Percentiles rank a stretch among this genome's conserved stretches.
These are phyloP conservation scores for Gracilaria vermiculophylla DNA, from an alignment of 23 red algal species.

Conservation along the genomic window DNA sequence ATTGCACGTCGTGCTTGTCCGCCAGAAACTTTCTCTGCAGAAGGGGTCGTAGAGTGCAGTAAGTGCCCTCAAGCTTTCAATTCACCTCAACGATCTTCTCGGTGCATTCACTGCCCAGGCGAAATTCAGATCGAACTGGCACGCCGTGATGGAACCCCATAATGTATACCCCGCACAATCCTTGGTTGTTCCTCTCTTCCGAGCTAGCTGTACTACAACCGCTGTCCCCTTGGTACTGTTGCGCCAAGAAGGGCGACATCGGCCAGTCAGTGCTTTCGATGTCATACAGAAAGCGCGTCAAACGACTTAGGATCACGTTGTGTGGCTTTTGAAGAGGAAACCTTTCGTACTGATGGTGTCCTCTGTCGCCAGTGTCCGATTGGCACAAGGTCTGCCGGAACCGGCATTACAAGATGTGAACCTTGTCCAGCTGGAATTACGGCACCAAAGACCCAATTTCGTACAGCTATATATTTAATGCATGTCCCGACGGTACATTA, in stretches of 20 bases:
- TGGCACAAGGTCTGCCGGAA: neutral
- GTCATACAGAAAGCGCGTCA: neutral
- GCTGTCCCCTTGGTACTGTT: neutral
- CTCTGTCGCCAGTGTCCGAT: neutral
- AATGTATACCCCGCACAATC: neutral
- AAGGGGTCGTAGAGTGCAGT: neutral
- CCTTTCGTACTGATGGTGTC: neutral
- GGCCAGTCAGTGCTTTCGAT: neutral
- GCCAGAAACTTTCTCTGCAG: neutral
- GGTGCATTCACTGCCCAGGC: neutral
- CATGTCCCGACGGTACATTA: neutral
- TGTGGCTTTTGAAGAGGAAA: neutral
- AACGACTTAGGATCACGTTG: neutral
- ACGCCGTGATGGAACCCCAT: no score
- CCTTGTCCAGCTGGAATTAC: neutral
- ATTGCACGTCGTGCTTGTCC: neutral
- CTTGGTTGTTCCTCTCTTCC: neutral
- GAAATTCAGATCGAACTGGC: neutral
- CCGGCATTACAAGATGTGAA: neutral
- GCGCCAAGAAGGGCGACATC: neutral
- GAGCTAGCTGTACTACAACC: neutral
- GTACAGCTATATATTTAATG: neutral
- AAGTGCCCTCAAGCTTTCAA: neutral
- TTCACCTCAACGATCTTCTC: neutral
- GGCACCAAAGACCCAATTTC: neutral